Evolutionary conservation across 2,329 filamentous ascomycete species (phyloP).

Genomic region (Paraconiothyrium sp.): DNA sequence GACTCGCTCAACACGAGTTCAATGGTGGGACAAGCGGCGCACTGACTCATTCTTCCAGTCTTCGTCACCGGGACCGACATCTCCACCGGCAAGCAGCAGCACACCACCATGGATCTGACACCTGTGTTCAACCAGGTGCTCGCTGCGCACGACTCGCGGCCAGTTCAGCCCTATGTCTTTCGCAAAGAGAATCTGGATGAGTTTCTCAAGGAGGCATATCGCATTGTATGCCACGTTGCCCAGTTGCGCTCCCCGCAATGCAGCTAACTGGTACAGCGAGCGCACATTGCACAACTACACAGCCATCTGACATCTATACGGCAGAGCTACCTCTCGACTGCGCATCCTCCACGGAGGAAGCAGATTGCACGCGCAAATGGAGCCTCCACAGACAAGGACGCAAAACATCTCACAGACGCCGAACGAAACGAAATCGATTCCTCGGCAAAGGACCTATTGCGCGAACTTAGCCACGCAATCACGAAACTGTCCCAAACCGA

Average conservation of each 20-base stretch:
- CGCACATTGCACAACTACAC: slow-evolving; percentile 82
- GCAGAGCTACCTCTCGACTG: slow-evolving; percentile 88
- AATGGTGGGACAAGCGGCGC: slow-evolving; percentile 27
- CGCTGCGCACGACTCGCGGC: slow-evolving; percentile 64
- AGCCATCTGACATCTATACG: slow-evolving; percentile 83
- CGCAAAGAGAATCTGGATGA: slow-evolving; percentile 69
- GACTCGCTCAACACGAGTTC: not conserved
- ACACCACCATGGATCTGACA: slow-evolving; percentile 67
- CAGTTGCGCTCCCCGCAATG: slow-evolving; percentile 18
- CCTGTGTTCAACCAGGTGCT: slow-evolving; percentile 74
- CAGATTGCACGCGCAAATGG: slow-evolving; percentile 55
- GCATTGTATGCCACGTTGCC: slow-evolving; percentile 72
- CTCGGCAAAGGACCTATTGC: slow-evolving; percentile 84
- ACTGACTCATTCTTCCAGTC: slow-evolving; percentile 27
- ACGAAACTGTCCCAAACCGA: slow-evolving; percentile 82
- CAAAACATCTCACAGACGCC: slow-evolving; percentile 74
- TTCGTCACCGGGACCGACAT: slow-evolving; percentile 34
- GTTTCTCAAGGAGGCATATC: slow-evolving; percentile 93
- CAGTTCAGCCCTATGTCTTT: slow-evolving; percentile 57
- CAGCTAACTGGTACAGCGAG: slow-evolving; percentile 68
- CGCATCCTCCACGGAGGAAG: slow-evolving; percentile 66
- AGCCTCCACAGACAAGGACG: slow-evolving; percentile 54
- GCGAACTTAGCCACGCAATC: slow-evolving; percentile 85
- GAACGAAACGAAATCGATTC: slow-evolving; percentile 89
- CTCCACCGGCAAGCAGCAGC: slow-evolving; percentile 18